Percentiles rank a stretch among this genome's conserved stretches.
Conservation (phyloP, 805 yeast species). For the Saturnispora saitoi region DNA sequence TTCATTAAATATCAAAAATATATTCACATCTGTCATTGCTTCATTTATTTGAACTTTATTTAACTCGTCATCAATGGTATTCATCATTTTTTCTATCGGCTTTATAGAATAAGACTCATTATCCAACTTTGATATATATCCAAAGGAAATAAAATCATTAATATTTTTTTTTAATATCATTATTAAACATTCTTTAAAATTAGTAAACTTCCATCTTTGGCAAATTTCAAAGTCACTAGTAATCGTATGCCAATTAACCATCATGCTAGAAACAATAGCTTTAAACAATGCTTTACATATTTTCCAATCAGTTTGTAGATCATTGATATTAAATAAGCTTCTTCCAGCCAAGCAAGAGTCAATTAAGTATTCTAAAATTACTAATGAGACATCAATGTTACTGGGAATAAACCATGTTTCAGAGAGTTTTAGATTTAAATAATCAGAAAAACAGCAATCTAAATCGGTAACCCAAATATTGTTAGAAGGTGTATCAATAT, state of each 20-base stretch:
- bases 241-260: not conserved
- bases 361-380: not conserved
- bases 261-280: not conserved
- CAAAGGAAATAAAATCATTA: not conserved
- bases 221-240: not conserved
- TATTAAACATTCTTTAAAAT: not conserved
- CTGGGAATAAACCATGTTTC: not conserved
- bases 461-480: slow-evolving; percentile 2
- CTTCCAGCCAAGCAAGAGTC: not conserved
- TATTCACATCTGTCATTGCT: not conserved
- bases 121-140: not conserved
- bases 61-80: not conserved
- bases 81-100: not conserved
- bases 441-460: slow-evolving; percentile 5
- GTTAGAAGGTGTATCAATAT: not conserved
- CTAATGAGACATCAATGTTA: not conserved
- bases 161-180: not conserved
- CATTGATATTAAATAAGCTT: not conserved
- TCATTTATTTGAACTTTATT: not conserved
- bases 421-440: not conserved
- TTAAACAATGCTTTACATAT: not conserved
- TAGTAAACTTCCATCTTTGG: slow-evolving; percentile 1
- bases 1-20: not conserved
- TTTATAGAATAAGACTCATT: not conserved
- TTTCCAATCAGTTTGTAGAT: not conserved